These are phyloP conservation scores for Phytophthora hibernalis DNA, from an alignment of 352 stramenopile species.

Conservation along the genomic window DNA sequence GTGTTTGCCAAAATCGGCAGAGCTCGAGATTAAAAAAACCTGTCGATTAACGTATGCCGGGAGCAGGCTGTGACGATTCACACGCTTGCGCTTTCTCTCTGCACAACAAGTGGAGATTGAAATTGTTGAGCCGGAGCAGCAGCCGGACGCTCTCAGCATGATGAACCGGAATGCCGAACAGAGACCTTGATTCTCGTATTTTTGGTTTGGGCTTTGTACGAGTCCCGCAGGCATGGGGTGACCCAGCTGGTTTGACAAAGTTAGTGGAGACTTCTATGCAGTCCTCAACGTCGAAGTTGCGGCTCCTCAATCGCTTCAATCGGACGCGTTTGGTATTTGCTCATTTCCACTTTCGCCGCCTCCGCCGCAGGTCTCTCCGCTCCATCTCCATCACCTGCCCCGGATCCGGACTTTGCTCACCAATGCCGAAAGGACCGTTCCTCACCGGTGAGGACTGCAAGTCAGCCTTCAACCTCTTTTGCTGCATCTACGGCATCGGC, in stretches of 20 bases:
- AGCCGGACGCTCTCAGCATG: slow-evolving; percentile 3
- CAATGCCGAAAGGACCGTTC: slow-evolving; percentile 41
- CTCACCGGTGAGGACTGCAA: slow-evolving; percentile 69
- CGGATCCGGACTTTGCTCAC: slow-evolving; percentile 16
- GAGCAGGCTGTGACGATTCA: slow-evolving; percentile 15
- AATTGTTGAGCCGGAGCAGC: slow-evolving; percentile 12
- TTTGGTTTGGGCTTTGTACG: slow-evolving; percentile 9
- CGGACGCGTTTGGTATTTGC: neutral
- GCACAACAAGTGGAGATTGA: slow-evolving; percentile 1
- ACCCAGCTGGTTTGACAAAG: slow-evolving; percentile 33
- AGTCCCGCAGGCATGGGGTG: slow-evolving; percentile 18
- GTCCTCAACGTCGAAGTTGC: slow-evolving; percentile 34
- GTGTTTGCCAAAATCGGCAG: slow-evolving; percentile 8
- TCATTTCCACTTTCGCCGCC: slow-evolving; percentile 30
- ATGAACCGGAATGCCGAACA: slow-evolving; percentile 10
- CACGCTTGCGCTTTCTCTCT: slow-evolving; percentile 1
- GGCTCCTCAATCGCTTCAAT: slow-evolving; percentile 7
- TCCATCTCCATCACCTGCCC: slow-evolving; percentile 3
- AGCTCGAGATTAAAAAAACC: slow-evolving; percentile 10
- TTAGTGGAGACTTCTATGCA: slow-evolving; percentile 14
- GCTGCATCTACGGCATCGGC: slow-evolving; percentile 72
- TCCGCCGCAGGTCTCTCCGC: slow-evolving; percentile 21
- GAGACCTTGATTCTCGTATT: slow-evolving; percentile 16
- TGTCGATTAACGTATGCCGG: slow-evolving; percentile 14
- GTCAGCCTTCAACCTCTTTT: slow-evolving; percentile 68